Percentiles rank a stretch among this genome's conserved stretches.
Evolutionary conservation across 768 basidiomycete species (phyloP).

Genomic region (Suillus fuscotomentosus): DNA sequence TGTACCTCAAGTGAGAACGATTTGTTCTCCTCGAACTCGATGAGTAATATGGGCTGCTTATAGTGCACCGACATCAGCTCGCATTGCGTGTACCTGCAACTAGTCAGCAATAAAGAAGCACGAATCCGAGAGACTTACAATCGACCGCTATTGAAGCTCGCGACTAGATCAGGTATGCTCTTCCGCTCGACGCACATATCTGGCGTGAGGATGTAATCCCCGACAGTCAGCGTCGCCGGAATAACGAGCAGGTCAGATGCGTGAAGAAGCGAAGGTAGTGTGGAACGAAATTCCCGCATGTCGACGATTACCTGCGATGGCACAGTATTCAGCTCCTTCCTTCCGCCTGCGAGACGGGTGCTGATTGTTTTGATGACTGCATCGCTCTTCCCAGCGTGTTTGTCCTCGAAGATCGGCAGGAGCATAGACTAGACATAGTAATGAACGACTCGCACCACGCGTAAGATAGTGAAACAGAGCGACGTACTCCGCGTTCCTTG

Average conservation of each 20-base stretch:
- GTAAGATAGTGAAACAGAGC: background rate
- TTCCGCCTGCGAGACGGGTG: conserved; percentile 83
- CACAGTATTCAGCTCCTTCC: conserved; percentile 61
- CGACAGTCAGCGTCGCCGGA: conserved; percentile 92
- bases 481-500: conserved; percentile 82
- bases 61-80: conserved; percentile 97
- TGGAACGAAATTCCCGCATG: conserved; percentile 94
- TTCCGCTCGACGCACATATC: conserved; percentile 97
- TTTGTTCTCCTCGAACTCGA: conserved; percentile 98
- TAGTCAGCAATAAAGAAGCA: background rate
- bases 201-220: conserved; percentile 94
- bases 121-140: conserved; percentile 57
- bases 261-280: conserved; percentile 86
- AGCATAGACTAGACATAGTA: conserved; percentile 70
- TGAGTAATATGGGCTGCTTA: conserved; percentile 88
- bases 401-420: conserved; percentile 74
- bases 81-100: conserved; percentile 87
- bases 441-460: background rate
- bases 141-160: conserved; percentile 91
- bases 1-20: conserved; percentile 86
- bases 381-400: conserved; percentile 43
- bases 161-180: conserved; percentile 86
- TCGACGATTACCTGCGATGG: conserved; percentile 92
- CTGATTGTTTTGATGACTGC: conserved; percentile 79
- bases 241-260: conserved; percentile 75